Percentiles rank a stretch among this genome's conserved stretches.
These are phyloP conservation scores for Achaetomiella virescens DNA, from an alignment of 495 filamentous ascomycete genomes.

Conservation along the genomic window DNA sequence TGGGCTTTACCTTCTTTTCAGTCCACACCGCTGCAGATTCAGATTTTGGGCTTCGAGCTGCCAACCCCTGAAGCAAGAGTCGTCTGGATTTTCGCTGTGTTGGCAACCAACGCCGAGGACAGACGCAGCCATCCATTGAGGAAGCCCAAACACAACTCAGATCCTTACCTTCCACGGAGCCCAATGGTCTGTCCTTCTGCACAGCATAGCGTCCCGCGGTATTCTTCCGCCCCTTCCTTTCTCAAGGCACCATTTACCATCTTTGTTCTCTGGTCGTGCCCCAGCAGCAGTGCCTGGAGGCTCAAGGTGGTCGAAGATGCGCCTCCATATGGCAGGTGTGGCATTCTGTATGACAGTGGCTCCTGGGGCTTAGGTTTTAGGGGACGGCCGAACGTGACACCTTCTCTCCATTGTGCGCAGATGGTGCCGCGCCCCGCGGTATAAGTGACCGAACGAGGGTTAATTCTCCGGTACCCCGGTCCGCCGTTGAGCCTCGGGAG, in stretches of 20 bases:
- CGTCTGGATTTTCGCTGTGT: background rate
- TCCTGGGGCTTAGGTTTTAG: background rate
- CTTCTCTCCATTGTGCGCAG: constrained; percentile 2
- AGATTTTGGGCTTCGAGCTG: background rate
- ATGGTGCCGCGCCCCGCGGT: background rate
- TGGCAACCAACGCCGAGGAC: background rate
- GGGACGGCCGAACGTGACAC: too few relatives aligned
- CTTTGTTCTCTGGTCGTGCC: too few relatives aligned
- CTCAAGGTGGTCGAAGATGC: too few relatives aligned
- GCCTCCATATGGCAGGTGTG: too few relatives aligned
- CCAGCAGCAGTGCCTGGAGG: too few relatives aligned
- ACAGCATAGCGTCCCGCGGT: too few relatives aligned
- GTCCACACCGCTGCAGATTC: background rate
- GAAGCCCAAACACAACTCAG: background rate
- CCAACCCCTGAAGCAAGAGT: background rate
- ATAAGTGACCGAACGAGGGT: constrained; percentile 2
- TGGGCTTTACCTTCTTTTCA: background rate
- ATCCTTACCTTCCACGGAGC: too few relatives aligned
- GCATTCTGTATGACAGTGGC: too few relatives aligned
- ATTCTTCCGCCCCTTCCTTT: too few relatives aligned
- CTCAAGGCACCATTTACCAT: too few relatives aligned
- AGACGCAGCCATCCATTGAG: background rate
- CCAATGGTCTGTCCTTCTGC: too few relatives aligned
- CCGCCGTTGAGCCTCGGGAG: constrained; percentile 22
- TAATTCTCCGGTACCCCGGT: constrained; percentile 23